A percentile compares a stretch with the other conserved stretches of the same genome.
These are phyloP conservation scores for Camellia japonica DNA, from an alignment of 148 eudicot species.

Conservation along the genomic window DNA sequence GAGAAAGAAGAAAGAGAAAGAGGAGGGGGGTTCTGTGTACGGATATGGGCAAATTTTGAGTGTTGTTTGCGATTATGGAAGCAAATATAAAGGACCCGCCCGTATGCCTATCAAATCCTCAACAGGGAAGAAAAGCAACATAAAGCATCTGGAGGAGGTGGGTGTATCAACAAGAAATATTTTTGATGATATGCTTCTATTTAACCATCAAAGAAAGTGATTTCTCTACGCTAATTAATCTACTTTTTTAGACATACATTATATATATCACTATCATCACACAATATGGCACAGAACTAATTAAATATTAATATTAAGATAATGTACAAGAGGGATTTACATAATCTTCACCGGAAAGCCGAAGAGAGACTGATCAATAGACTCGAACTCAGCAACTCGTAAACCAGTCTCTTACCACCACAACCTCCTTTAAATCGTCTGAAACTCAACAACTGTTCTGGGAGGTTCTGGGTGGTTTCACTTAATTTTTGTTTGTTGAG, in stretches of 20 bases:
- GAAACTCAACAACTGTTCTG: constrained; percentile 20
- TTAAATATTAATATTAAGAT: background rate
- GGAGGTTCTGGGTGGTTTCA: constrained; percentile 12
- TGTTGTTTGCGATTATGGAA: constrained; percentile 39
- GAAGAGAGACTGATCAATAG: background rate
- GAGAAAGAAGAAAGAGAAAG: background rate
- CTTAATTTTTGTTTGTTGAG: constrained; percentile 22
- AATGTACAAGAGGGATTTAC: background rate
- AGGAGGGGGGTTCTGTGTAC: background rate
- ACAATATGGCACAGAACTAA: background rate
- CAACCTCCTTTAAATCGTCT: background rate
- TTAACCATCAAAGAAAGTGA: constrained; percentile 13
- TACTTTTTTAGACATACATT: background rate
- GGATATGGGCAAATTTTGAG: constrained; percentile 7
- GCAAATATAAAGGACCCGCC: constrained; percentile 32
- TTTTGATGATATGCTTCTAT: background rate
- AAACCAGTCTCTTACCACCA: background rate
- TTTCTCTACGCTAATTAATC: background rate
- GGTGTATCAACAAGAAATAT: too few relatives aligned
- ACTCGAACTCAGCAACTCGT: background rate
- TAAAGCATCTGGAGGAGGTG: constrained; percentile 12
- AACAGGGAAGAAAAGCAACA: constrained; percentile 29
- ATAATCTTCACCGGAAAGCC: background rate
- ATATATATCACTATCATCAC: background rate
- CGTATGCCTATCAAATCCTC: constrained; percentile 13